Evolutionary conservation across 306 rosid species (phyloP).

Genomic region (Heteromeles arbutifolia): DNA sequence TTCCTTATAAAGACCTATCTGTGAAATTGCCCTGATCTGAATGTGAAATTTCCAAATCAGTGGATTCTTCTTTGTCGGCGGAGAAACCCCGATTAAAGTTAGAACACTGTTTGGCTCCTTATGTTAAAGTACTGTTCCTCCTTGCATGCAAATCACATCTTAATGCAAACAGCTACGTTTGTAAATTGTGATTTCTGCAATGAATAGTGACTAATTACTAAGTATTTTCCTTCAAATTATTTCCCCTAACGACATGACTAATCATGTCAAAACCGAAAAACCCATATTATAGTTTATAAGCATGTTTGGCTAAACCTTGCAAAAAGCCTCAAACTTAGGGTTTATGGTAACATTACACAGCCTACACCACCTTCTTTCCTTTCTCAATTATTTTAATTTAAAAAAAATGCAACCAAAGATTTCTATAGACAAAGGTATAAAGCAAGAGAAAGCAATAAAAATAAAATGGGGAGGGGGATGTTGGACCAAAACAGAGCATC

Average conservation of each 20-base stretch:
- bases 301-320: not conserved
- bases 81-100: too few species aligned
- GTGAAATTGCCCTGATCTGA: not conserved
- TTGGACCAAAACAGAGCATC: not conserved
- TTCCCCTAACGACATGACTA: not conserved
- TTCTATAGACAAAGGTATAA: slow-evolving; percentile 12
- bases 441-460: not conserved
- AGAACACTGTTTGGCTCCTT: not conserved
- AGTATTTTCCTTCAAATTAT: too few species aligned
- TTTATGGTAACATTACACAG: not conserved
- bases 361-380: not conserved
- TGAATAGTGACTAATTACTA: too few species aligned
- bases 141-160: not conserved
- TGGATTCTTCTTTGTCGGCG: not conserved
- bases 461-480: not conserved
- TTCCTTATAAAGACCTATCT: too few species aligned
- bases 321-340: not conserved
- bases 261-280: not conserved
- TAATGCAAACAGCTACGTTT: too few species aligned
- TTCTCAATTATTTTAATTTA: not conserved
- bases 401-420: slow-evolving; percentile 13
- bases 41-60: not conserved
- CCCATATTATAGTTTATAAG: not conserved
- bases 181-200: not conserved
- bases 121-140: too few species aligned